Conservation (phyloP, 2,329 filamentous ascomycete species). For the Didymosphaeria variabile region DNA sequence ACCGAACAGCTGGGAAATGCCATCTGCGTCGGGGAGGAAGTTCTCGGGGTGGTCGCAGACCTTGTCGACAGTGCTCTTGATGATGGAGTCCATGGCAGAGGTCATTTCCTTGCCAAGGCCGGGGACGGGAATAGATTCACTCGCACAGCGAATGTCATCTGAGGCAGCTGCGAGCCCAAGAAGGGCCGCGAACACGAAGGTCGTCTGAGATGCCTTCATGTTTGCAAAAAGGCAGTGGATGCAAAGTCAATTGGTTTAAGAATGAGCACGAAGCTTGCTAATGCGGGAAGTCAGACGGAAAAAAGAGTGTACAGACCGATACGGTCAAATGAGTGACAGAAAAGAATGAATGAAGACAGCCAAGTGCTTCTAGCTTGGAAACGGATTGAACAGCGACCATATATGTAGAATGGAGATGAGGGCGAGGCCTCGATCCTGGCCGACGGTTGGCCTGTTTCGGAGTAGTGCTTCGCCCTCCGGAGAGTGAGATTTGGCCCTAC, state of each 20-base stretch:
- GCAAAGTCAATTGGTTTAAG: neutral
- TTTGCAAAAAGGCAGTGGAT: neutral
- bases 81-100: slow-evolving; percentile 5
- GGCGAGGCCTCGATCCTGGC: slow-evolving; percentile 10
- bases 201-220: slow-evolving; percentile 12
- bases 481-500: slow-evolving; percentile 11
- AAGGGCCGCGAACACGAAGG: slow-evolving; percentile 12
- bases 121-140: slow-evolving; percentile 3
- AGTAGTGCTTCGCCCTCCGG: slow-evolving; percentile 12
- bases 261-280: slow-evolving; percentile 3
- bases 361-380: slow-evolving; percentile 8
- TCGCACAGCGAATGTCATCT: slow-evolving; percentile 14
- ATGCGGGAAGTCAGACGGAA: neutral
- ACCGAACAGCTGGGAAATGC: slow-evolving; percentile 10
- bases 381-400: neutral
- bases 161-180: slow-evolving; percentile 13
- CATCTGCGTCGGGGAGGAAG: slow-evolving; percentile 11
- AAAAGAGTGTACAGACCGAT: slow-evolving; percentile 8
- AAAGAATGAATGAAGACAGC: slow-evolving; percentile 13
- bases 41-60: slow-evolving; percentile 14
- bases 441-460: slow-evolving; percentile 10
- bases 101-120: slow-evolving; percentile 8
- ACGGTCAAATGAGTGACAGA: slow-evolving; percentile 12
- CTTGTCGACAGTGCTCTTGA: slow-evolving; percentile 10
- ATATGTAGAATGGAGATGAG: slow-evolving; percentile 5